Evolutionary conservation across 192 early-diverging fungal species (phyloP).

Genomic region (Coemansia sp.): DNA sequence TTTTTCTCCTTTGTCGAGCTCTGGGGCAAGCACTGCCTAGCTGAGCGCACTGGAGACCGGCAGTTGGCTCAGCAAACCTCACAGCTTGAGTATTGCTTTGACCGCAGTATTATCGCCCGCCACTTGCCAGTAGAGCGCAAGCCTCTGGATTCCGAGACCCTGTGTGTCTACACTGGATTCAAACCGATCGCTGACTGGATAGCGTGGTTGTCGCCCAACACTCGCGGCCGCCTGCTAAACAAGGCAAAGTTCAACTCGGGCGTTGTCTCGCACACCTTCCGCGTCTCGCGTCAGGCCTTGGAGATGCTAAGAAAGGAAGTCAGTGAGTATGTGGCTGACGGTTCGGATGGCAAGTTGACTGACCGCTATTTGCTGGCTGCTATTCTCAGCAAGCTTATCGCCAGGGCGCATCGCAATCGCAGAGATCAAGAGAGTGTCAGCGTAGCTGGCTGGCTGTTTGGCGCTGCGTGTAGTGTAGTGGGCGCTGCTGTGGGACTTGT

Average conservation of each 20-base stretch:
- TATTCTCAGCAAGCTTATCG: conserved; percentile 43
- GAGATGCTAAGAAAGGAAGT: conserved; percentile 23
- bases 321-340: background rate
- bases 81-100: conserved; percentile 33
- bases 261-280: conserved; percentile 40
- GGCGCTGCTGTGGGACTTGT: background rate
- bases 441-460: background rate
- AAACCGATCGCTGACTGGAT: conserved; percentile 47
- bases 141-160: conserved; percentile 24
- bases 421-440: background rate
- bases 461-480: background rate
- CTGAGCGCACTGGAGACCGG: conserved; percentile 1
- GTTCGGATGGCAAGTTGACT: background rate
- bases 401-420: conserved; percentile 40
- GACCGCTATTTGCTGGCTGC: conserved; percentile 41
- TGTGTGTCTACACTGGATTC: conserved; percentile 28
- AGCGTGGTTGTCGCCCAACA: conserved; percentile 50
- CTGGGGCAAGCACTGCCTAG: conserved; percentile 40
- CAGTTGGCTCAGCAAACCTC: conserved; percentile 1
- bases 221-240: conserved; percentile 35
- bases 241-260: conserved; percentile 30
- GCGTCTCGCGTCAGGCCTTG: conserved; percentile 25
- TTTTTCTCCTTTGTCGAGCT: conserved; percentile 48
- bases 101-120: conserved; percentile 33
- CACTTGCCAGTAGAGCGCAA: conserved; percentile 39